Evolutionary conservation across 345 rosid genomes (phyloP), one percentile per base, ranked within the genome.

Genomic region (Eucalyptus cladocalyx): DNA sequence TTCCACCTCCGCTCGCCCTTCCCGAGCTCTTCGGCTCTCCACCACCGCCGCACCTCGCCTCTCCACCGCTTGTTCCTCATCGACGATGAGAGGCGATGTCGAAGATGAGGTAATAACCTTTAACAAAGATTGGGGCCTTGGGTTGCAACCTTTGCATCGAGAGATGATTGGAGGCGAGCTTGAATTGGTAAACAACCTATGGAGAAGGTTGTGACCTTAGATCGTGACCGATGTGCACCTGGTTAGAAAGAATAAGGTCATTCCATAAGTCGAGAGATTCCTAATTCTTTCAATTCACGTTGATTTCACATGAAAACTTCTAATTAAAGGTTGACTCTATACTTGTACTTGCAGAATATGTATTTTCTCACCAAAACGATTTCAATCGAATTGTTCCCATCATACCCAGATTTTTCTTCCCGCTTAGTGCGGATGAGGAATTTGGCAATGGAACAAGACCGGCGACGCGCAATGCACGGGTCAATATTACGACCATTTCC

Each of bases 271-370:
- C 10, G 4, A 65, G 37, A n/a, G 37, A 9, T 16, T 32, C 2
- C 4, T 32, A 4, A 16, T 32, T 67, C 80, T 32, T 16, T 5
- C 42, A 3, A 69, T 67, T 69, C 21, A 9, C 7, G 2, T 69
- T 4, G 42, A 17, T 17, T 32, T 69, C 42, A 17, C 42, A 32
- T 17, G 80, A 37, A 32, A 69, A 11, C 8, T 72, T 72, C 43
- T 19, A 69, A 34, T 34, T 34, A 34, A 6, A 18, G 14, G 26
- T 69, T 69, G 81, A 69, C 81, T 18, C 81, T 2, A 12, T 10
- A 18, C 43, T 21, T 69, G 6, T 37, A 34, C 26, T 40, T 5
- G 42, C 0, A 2, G 26, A 34, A 34, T 9, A 18, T 34, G 37
- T 18, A 4, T n/a, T 34, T 18, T 9, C 6, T 69, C 81, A 34